Evolutionary conservation across 2,329 filamentous ascomycete genomes (phyloP).

Genomic region (Talaromyces sp.): DNA sequence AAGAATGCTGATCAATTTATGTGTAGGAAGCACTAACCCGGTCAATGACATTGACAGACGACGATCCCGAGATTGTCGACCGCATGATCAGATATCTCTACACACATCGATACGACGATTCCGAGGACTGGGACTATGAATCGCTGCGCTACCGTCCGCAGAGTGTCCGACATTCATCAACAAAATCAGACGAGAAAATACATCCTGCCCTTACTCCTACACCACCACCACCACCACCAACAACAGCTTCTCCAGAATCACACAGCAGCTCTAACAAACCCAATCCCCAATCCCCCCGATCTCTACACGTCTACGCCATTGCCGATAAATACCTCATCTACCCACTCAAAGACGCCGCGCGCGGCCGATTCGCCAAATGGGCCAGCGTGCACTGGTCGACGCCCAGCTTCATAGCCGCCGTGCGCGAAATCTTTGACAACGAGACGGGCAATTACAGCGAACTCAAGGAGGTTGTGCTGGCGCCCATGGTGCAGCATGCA

Average conservation of each 20-base stretch:
- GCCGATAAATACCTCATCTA: conserved; percentile 13
- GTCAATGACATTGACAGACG: conserved; percentile 9
- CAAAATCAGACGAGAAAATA: not conserved
- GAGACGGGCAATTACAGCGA: conserved; percentile 13
- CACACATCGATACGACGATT: conserved; percentile 10
- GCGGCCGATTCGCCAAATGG: conserved; percentile 10
- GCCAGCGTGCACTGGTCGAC: conserved; percentile 9
- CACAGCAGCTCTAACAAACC: not conserved
- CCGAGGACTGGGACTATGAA: conserved; percentile 8
- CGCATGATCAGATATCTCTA: conserved; percentile 12
- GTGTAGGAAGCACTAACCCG: conserved; percentile 9
- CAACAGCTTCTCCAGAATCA: not conserved
- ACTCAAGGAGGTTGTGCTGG: conserved; percentile 10
- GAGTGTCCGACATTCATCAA: not conserved
- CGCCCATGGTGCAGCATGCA: conserved; percentile 6
- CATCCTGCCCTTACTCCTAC: not conserved
- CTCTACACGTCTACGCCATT: conserved; percentile 11
- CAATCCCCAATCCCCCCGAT: conserved; percentile 1
- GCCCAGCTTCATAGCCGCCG: conserved; percentile 5
- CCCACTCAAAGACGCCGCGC: conserved; percentile 10
- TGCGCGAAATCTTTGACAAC: conserved; percentile 12
- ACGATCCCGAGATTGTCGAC: conserved; percentile 13
- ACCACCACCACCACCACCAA: not conserved
- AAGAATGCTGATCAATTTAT: not conserved
- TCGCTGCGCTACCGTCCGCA: conserved; percentile 1